Evolutionary conservation across 257 asterid species (phyloP).

Genomic region (Orobanche coerulescens): DNA sequence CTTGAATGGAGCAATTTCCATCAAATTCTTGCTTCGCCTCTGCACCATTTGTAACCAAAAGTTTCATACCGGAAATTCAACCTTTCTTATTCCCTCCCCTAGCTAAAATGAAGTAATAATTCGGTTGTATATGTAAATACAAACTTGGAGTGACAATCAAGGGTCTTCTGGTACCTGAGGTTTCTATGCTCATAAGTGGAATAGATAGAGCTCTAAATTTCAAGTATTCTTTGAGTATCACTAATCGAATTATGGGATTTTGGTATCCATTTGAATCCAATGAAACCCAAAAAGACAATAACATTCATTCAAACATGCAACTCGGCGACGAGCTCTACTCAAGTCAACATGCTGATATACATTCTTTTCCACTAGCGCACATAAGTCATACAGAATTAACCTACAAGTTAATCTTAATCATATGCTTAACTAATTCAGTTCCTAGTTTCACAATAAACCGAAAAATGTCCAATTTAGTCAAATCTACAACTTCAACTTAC

Average conservation of each 20-base stretch:
- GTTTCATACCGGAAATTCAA: slow-evolving; percentile 10
- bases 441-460: not conserved
- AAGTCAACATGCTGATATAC: not conserved
- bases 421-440: not conserved
- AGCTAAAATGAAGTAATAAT: slow-evolving; percentile 14
- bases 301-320: not conserved
- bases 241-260: not conserved
- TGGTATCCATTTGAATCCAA: not conserved
- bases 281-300: not conserved
- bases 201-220: too few relatives aligned
- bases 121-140: too few relatives aligned
- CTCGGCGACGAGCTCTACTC: not conserved
- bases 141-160: too few relatives aligned
- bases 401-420: not conserved
- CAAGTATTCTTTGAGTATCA: too few relatives aligned
- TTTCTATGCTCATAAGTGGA: too few relatives aligned
- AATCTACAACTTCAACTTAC: not conserved
- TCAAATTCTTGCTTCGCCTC: slow-evolving; percentile 71
- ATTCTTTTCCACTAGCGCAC: not conserved
- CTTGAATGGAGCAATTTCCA: slow-evolving; percentile 63
- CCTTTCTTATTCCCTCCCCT: slow-evolving; percentile 1
- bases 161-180: too few relatives aligned
- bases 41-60: slow-evolving; percentile 29
- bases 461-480: not conserved
- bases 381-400: not conserved